These are phyloP conservation scores for Actinomortierella ambigua DNA, from an alignment of 371 early-diverging fungal genomes.

Conservation along the genomic window DNA sequence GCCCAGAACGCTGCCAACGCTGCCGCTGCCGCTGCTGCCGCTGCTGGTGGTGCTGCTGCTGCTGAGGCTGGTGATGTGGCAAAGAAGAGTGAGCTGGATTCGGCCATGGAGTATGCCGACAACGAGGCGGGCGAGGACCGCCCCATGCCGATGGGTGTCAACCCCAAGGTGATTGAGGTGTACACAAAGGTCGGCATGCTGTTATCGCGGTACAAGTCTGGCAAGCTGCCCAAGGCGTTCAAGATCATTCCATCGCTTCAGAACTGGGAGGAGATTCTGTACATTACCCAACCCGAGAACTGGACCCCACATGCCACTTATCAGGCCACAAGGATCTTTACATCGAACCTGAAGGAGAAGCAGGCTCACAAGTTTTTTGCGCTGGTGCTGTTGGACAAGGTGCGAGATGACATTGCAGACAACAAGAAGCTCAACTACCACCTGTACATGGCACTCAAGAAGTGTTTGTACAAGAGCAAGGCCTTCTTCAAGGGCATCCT, in stretches of 20 bases:
- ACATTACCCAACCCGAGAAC: conserved; percentile 85
- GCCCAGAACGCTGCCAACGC: conserved; percentile 63
- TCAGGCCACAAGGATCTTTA: conserved; percentile 95
- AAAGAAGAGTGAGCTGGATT: conserved; percentile 28
- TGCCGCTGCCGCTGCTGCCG: conserved; percentile 24
- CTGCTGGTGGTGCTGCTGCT: conserved; percentile 29
- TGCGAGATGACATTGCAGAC: conserved; percentile 93
- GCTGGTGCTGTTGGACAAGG: conserved; percentile 86
- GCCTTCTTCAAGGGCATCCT: conserved; percentile 98
- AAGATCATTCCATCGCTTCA: conserved; percentile 95
- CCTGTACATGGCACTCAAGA: conserved; percentile 94
- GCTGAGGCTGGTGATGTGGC: conserved; percentile 34
- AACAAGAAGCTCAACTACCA: conserved; percentile 97
- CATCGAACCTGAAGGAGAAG: conserved; percentile 90
- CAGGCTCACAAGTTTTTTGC: conserved; percentile 93
- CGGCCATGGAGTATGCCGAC: conserved; percentile 44
- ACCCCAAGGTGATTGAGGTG: conserved; percentile 93
- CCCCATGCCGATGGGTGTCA: conserved; percentile 62
- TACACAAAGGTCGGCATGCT: conserved; percentile 96
- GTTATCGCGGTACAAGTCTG: conserved; percentile 92
- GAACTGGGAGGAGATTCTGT: conserved; percentile 97
- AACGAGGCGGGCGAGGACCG: conserved; percentile 44
- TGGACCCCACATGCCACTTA: conserved; percentile 98
- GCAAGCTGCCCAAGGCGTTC: conserved; percentile 97
- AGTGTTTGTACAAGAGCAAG: conserved; percentile 94